Conservation (phyloP, 2,329 filamentous ascomycete species). For the Lasiodiplodia theobromae region DNA sequence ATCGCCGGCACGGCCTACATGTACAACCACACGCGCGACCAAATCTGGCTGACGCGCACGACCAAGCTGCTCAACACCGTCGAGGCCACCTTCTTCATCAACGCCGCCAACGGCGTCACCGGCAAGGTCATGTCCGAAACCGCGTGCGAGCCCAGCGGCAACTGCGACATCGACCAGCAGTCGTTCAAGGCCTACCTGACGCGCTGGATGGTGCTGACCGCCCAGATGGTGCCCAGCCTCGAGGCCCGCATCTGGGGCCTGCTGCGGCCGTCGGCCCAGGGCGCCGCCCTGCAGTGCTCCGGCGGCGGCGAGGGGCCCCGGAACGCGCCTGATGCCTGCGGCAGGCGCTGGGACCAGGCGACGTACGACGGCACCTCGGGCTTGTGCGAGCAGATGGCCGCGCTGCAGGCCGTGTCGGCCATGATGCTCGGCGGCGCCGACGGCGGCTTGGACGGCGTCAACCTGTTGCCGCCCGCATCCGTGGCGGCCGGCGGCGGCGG, state of each 20-base stretch:
- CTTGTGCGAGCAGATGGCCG: constrained; percentile 65
- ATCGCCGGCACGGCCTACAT: constrained; percentile 45
- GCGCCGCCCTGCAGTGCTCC: constrained; percentile 62
- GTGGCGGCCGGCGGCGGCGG: constrained; percentile 61
- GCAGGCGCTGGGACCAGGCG: constrained; percentile 50
- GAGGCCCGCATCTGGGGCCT: constrained; percentile 58
- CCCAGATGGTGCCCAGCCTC: constrained; percentile 65
- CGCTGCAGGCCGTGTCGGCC: constrained; percentile 61
- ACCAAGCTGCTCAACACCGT: constrained; percentile 41
- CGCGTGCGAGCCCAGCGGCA: constrained; percentile 48
- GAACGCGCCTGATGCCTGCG: constrained; percentile 50
- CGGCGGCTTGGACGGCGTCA: not conserved
- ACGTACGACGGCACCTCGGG: constrained; percentile 56
- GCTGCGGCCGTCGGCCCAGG: constrained; percentile 60
- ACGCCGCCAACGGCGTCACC: constrained; percentile 33
- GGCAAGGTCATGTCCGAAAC: constrained; percentile 51
- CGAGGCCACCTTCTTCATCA: constrained; percentile 49
- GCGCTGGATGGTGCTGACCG: constrained; percentile 60
- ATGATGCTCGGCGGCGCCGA: constrained; percentile 45
- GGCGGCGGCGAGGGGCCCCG: constrained; percentile 49
- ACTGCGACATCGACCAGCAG: constrained; percentile 54
- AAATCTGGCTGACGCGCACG: constrained; percentile 54
- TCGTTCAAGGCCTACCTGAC: constrained; percentile 55
- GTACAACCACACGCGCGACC: constrained; percentile 47
- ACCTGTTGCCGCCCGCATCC: constrained; percentile 50